Conservation (phyloP, 345 rosid genomes). For the Turritis glabra region DNA sequence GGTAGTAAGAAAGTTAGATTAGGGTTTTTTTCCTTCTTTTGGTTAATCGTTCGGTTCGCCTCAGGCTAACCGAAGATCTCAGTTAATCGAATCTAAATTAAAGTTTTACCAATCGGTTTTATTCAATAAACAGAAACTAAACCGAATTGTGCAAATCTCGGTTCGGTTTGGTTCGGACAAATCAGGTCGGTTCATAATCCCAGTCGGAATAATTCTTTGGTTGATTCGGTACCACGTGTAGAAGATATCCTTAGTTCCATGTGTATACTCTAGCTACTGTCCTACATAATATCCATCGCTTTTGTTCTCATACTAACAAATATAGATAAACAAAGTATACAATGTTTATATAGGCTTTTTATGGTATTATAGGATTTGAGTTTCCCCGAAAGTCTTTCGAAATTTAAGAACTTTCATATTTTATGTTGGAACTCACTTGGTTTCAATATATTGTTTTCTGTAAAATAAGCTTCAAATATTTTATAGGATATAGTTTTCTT, state of each 20-base stretch:
- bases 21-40: too few relatives aligned
- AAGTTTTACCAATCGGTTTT: too few relatives aligned
- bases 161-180: too few relatives aligned
- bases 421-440: not conserved
- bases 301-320: not conserved
- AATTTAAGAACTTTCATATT: not conserved
- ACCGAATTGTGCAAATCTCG: too few relatives aligned
- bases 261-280: not conserved
- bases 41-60: too few relatives aligned
- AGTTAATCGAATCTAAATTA: too few relatives aligned
- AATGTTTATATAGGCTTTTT: not conserved
- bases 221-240: not conserved
- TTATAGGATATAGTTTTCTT: too few relatives aligned
- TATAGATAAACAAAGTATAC: not conserved
- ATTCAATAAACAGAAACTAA: too few relatives aligned
- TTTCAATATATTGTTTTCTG: not conserved
- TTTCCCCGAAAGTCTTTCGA: not conserved
- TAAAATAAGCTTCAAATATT: too few relatives aligned
- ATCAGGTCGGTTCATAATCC: too few relatives aligned
- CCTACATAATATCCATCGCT: not conserved
- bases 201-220: not conserved
- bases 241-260: constrained; percentile 3
- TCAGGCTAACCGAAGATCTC: too few relatives aligned
- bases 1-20: too few relatives aligned
- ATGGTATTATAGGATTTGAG: not conserved